phyloP scores from a whole-genome alignment of 1,284 basidiomycete species.

The Paramarasmius palmivorus region DNA sequence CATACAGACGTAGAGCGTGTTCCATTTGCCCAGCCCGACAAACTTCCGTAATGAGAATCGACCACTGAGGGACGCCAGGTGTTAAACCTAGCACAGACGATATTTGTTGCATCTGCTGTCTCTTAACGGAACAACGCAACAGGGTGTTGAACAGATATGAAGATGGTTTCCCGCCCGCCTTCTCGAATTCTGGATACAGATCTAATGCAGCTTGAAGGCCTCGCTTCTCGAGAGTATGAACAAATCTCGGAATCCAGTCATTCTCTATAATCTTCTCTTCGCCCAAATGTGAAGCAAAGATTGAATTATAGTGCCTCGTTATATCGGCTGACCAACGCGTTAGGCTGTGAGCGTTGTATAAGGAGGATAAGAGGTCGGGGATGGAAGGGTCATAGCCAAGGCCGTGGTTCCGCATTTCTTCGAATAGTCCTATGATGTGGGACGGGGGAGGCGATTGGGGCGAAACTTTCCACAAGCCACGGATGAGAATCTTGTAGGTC shows the following conservation, averaged over 20 bases:
- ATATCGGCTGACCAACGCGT: conserved; percentile 7
- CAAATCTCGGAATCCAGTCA: conserved; percentile 19
- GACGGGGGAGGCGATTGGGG: conserved; percentile 29
- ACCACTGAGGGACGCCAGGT: conserved; percentile 47
- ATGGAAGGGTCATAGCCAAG: conserved; percentile 45
- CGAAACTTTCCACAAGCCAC: conserved; percentile 33
- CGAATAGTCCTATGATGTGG: conserved; percentile 41
- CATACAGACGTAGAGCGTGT: conserved; percentile 49
- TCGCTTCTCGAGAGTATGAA: conserved; percentile 22
- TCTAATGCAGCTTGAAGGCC: conserved; percentile 30
- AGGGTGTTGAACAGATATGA: conserved; percentile 37
- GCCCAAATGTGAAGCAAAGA: neutral
- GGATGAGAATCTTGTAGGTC: conserved; percentile 50
- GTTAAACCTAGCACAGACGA: conserved; percentile 40
- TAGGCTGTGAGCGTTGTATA: conserved; percentile 35
- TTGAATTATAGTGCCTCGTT: conserved; percentile 4
- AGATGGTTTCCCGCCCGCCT: conserved; percentile 24
- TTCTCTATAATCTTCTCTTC: conserved; percentile 8
- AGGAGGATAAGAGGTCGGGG: conserved; percentile 40
- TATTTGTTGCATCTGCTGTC: conserved; percentile 43
- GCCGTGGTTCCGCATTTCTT: conserved; percentile 42
- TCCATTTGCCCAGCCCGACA: conserved; percentile 34
- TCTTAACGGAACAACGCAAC: conserved; percentile 31
- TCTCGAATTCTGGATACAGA: conserved; percentile 24
- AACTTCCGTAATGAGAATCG: conserved; percentile 50